These are phyloP conservation scores for Sugiyamaella xylanicola DNA, from an alignment of 1,139 yeast genomes.

Conservation along the genomic window DNA sequence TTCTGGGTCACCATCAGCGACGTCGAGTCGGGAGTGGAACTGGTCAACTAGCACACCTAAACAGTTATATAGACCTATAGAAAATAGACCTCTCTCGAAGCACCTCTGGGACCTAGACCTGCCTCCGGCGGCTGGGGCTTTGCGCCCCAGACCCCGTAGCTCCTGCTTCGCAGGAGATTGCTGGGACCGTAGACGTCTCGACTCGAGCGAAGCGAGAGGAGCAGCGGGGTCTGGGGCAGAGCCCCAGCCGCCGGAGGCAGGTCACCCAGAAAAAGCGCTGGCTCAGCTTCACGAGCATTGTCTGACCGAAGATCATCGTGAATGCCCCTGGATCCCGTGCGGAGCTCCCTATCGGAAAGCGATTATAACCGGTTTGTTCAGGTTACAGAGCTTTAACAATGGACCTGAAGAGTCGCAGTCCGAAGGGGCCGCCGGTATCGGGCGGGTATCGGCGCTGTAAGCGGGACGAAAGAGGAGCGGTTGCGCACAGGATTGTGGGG, in stretches of 20 bases:
- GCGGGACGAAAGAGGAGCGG: slow-evolving; percentile 1
- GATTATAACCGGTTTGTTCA: too few relatives aligned
- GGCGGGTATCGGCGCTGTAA: background rate
- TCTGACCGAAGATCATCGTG: too few relatives aligned
- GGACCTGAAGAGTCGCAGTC: too few relatives aligned
- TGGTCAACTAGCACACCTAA: slow-evolving; percentile 4
- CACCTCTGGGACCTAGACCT: background rate
- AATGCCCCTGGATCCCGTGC: too few relatives aligned
- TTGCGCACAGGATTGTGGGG: background rate
- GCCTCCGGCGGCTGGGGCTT: background rate
- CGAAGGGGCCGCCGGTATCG: background rate
- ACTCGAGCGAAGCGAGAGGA: background rate
- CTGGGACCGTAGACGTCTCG: background rate
- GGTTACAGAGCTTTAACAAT: too few relatives aligned
- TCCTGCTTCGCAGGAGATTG: background rate
- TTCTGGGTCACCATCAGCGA: slow-evolving; percentile 27
- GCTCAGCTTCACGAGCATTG: background rate
- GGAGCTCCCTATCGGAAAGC: too few relatives aligned
- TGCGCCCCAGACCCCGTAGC: background rate
- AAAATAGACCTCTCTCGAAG: too few relatives aligned
- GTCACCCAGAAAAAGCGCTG: background rate
- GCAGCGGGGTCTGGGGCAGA: background rate
- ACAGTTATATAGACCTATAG: too few relatives aligned
- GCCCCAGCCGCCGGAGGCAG: slow-evolving; percentile 2
- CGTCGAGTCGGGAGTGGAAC: slow-evolving; percentile 17